Evolutionary conservation across 306 rosid genomes (phyloP).

Genomic region (Gastrolobium villosum): DNA sequence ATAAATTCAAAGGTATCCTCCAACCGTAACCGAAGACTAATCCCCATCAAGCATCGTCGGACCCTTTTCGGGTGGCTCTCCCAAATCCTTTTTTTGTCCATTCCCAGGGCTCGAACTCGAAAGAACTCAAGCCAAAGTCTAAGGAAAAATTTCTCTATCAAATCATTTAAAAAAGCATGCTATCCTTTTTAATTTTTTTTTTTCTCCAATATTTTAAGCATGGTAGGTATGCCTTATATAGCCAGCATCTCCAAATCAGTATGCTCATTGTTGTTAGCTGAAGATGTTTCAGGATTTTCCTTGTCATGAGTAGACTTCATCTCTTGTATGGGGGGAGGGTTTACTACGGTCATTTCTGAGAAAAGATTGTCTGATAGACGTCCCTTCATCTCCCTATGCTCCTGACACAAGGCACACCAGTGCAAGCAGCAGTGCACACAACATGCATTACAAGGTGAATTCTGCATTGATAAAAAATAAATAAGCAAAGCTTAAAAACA

Average conservation of each 20-base stretch:
- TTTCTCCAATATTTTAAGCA: conserved; percentile 19
- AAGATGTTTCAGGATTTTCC: conserved; percentile 60
- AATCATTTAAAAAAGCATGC: background rate
- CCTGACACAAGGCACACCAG: conserved; percentile 98
- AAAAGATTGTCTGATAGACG: conserved; percentile 71
- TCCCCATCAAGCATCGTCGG: no score
- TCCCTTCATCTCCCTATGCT: conserved; percentile 95
- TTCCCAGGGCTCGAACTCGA: no score
- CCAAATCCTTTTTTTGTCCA: no score
- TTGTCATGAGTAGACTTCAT: conserved; percentile 69
- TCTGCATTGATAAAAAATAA: conserved; percentile 57
- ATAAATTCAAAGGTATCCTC: no score
- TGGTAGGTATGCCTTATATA: conserved; percentile 47
- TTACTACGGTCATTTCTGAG: conserved; percentile 81
- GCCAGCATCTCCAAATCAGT: conserved; percentile 90
- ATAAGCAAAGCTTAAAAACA: conserved; percentile 9
- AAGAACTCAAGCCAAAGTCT: conserved; percentile 27
- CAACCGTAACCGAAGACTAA: no score
- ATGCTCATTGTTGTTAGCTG: conserved; percentile 62
- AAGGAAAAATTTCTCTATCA: background rate
- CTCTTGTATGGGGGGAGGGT: conserved; percentile 89
- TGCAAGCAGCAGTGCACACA: conserved; percentile 93
- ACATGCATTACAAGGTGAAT: conserved; percentile 92
- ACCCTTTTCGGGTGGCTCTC: no score
- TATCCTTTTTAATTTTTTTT: background rate